phyloP scores from a whole-genome alignment of 2,329 filamentous ascomycete genomes.

The Chalara sp. region DNA sequence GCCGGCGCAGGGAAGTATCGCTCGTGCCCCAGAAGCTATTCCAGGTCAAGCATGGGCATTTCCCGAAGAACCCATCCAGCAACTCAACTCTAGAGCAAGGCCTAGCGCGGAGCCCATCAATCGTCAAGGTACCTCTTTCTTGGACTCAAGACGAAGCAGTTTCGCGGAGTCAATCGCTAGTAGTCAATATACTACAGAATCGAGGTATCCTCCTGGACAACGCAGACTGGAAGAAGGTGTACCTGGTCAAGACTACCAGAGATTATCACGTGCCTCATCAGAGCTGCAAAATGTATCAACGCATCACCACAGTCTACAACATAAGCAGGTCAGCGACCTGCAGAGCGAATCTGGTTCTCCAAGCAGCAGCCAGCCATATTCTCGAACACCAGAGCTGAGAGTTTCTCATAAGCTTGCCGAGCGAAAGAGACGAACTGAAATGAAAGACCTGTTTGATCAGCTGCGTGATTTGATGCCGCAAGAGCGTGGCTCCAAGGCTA shows the following conservation, averaged over 20 bases:
- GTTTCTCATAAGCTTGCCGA: slow-evolving; percentile 83
- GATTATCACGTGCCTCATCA: slow-evolving; percentile 40
- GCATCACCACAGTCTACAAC: slow-evolving; percentile 72
- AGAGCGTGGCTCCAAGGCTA: slow-evolving; percentile 76
- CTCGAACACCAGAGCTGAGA: slow-evolving; percentile 72
- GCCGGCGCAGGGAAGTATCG: slow-evolving; percentile 57
- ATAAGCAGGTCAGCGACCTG: slow-evolving; percentile 63
- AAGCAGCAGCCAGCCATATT: slow-evolving; percentile 65
- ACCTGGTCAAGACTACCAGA: slow-evolving; percentile 25
- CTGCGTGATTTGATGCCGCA: slow-evolving; percentile 72
- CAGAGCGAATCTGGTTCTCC: slow-evolving; percentile 49
- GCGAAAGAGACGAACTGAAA: slow-evolving; percentile 75
- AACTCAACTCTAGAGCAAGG: slow-evolving; percentile 38
- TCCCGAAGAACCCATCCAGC: slow-evolving; percentile 61
- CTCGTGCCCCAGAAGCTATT: slow-evolving; percentile 68
- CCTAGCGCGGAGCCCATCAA: slow-evolving; percentile 39
- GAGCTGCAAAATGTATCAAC: slow-evolving; percentile 38
- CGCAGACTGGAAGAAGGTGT: slow-evolving; percentile 61
- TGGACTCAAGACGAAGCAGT: slow-evolving; percentile 65
- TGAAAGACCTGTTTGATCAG: slow-evolving; percentile 83
- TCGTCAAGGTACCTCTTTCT: slow-evolving; percentile 29
- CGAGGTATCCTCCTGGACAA: slow-evolving; percentile 64
- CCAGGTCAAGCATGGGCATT: slow-evolving; percentile 83
- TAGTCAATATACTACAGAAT: slow-evolving; percentile 72
- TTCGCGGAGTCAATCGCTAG: slow-evolving; percentile 72